Evolutionary conservation across 495 filamentous ascomycete species (phyloP), one percentile per base, ranked within the genome.

Genomic region (Xylaria cubensis): DNA sequence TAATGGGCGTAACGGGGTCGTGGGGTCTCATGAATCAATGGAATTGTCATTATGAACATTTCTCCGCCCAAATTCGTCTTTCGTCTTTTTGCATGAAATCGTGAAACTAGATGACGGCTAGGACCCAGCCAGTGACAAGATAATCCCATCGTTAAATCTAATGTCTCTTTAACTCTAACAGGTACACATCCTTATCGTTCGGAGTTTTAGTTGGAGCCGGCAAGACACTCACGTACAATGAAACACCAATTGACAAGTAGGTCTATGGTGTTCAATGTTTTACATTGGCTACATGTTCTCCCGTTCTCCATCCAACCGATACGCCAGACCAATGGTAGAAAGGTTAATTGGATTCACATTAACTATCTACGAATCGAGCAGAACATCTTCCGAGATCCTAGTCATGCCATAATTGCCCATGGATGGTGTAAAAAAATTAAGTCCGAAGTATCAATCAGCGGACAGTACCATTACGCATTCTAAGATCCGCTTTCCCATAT

Each of bases 1-100:
- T 79, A 69, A 78, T 69, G 72, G 77, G 77, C 77, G 77, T 79
- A 77, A 74, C 73, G 77, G 75, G 70, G 67, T 76, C 75, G 75
- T 76, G 76, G 77, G 77, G 76, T 74, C 73, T 74, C 70, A 76
- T 75, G 77, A 79, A 78, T 79, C 75, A 79, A 79, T 78, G 72
- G 76, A 76, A 71, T 78, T 78, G 68, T 74, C 67, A 69, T 76
- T 78, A 72, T 75, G 76, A 79, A 71, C 74, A 74, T 70, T 72
- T 71, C 55, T 46, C 68, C n/a, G 67, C 68, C 75, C 72, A 56
- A 72, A 53, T 7, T 58, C 58, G 24, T 63, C 24, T 41, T 56
- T 12, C n/a, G 5, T 61, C 19, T 67, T 19, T 9, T 44, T n/a
- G 46, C n/a, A 32, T 53, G 32, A 42, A 24, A 21, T 5, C 29